Evolutionary conservation across 768 basidiomycete genomes (phyloP).

Genomic region (Baorangia bicolor): DNA sequence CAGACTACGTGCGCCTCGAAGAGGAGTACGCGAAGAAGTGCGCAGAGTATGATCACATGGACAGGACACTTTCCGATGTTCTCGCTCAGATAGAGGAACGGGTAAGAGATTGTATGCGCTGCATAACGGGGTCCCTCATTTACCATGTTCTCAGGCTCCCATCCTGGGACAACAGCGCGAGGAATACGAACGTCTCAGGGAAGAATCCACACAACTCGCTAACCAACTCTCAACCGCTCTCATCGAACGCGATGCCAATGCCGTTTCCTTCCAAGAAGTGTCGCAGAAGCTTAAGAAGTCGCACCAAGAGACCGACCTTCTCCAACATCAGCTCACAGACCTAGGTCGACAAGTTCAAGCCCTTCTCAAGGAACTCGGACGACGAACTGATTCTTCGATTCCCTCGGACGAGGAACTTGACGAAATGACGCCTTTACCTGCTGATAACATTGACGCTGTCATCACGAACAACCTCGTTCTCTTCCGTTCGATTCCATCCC

Average conservation of each 20-base stretch:
- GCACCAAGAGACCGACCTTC: slow-evolving; percentile 60
- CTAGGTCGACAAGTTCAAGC: slow-evolving; percentile 81
- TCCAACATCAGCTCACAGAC: slow-evolving; percentile 76
- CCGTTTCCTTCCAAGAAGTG: slow-evolving; percentile 53
- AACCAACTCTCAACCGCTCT: slow-evolving; percentile 75
- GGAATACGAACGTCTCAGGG: slow-evolving; percentile 83
- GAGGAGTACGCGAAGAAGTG: slow-evolving; percentile 77
- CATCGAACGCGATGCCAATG: slow-evolving; percentile 69
- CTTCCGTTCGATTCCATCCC: slow-evolving; percentile 71
- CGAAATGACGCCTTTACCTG: slow-evolving; percentile 44
- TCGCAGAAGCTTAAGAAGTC: slow-evolving; percentile 61
- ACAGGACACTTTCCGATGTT: slow-evolving; percentile 73
- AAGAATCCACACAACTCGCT: slow-evolving; percentile 78
- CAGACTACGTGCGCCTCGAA: slow-evolving; percentile 84
- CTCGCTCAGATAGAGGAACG: slow-evolving; percentile 90
- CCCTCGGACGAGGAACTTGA: slow-evolving; percentile 65
- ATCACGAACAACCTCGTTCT: slow-evolving; percentile 88
- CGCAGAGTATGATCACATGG: slow-evolving; percentile 83
- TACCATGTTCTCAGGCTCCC: slow-evolving; percentile 62
- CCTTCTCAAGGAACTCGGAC: slow-evolving; percentile 74
- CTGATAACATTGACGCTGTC: slow-evolving; percentile 67
- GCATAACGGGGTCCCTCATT: background rate
- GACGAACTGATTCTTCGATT: slow-evolving; percentile 81
- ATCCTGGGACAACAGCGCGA: slow-evolving; percentile 84
- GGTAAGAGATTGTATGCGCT: slow-evolving; percentile 37